Evolutionary conservation across 768 basidiomycete species (phyloP).

Genomic region (Xerocomellus intermedius): DNA sequence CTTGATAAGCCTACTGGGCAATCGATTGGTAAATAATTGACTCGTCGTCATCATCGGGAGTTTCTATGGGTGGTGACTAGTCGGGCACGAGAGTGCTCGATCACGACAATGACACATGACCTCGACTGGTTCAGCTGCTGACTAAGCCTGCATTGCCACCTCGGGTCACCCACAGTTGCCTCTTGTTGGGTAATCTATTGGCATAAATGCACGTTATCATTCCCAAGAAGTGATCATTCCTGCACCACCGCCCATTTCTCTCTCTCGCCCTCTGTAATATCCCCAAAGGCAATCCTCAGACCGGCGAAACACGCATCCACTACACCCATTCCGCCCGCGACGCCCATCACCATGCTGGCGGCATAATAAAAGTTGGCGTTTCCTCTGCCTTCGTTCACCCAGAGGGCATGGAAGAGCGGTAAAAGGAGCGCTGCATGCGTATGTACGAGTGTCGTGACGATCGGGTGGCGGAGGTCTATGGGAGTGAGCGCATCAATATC

Average conservation of each 20-base stretch:
- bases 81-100: not conserved
- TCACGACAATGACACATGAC: too few species aligned
- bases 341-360: constrained; percentile 88
- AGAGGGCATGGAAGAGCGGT: constrained; percentile 88
- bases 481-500: not conserved
- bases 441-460: constrained; percentile 80
- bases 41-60: not conserved
- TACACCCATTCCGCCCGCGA: constrained; percentile 80
- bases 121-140: too few species aligned
- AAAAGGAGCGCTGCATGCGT: constrained; percentile 82
- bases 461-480: constrained; percentile 79
- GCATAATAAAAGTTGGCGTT: constrained; percentile 99
- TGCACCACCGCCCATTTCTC: constrained; percentile 32
- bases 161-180: too few species aligned
- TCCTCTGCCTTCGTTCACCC: constrained; percentile 88
- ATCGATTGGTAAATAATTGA: not conserved
- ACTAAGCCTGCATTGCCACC: too few species aligned
- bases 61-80: not conserved
- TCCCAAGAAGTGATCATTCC: constrained; percentile 12
- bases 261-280: constrained; percentile 40
- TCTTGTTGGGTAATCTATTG: too few species aligned
- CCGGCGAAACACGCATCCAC: constrained; percentile 83
- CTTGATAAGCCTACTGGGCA: constrained; percentile 12
- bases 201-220: too few species aligned
- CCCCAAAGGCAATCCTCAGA: constrained; percentile 69